Evolutionary conservation across 345 rosid species (phyloP).

Genomic region (Salix caprea): DNA sequence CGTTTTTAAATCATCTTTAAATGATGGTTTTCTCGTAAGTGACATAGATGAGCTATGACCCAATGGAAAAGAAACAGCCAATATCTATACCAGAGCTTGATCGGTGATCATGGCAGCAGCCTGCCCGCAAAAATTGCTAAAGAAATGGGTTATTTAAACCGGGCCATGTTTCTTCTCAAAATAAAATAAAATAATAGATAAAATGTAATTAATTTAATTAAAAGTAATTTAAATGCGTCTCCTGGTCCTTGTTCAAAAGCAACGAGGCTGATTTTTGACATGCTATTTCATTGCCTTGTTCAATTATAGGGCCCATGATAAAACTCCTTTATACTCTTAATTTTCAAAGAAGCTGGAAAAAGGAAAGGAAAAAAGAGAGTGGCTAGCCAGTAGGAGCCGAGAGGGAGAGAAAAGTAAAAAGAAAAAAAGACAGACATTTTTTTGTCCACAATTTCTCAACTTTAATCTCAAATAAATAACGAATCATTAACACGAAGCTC

Average conservation of each 20-base stretch:
- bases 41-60: not conserved
- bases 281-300: not conserved
- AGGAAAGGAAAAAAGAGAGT: not conserved
- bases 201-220: too few relatives aligned
- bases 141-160: too few relatives aligned
- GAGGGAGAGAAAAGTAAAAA: not conserved
- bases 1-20: conserved; percentile 15
- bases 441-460: not conserved
- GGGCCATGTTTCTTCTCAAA: too few relatives aligned
- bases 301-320: not conserved
- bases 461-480: not conserved
- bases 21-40: not conserved
- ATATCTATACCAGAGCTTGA: not conserved
- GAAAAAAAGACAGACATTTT: not conserved
- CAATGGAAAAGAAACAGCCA: not conserved
- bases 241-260: not conserved
- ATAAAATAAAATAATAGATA: too few relatives aligned
- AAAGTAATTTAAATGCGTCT: not conserved
- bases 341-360: conserved; percentile 6
- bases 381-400: too few relatives aligned
- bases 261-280: not conserved
- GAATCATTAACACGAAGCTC: not conserved
- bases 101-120: not conserved
- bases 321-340: not conserved
- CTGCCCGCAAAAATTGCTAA: too few relatives aligned